Base-by-base conservation (phyloP, 176 grass and related monocot species). In the Coix lacrymajobi region DNA sequence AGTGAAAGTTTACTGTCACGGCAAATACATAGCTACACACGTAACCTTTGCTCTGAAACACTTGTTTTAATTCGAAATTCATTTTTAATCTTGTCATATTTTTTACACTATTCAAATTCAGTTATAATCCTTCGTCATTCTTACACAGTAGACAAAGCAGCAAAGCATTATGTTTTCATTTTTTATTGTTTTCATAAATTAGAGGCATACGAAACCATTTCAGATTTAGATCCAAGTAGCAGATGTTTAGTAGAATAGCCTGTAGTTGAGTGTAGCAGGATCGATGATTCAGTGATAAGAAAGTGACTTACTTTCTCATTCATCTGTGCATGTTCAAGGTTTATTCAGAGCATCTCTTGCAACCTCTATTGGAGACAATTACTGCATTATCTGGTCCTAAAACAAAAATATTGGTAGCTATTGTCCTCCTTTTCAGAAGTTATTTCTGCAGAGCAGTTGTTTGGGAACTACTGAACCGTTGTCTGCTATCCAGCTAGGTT, bases 381-480 rank as follows among this genome's bases (percentile, higher is more conserved):
- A 90, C 91, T 88, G 95, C 90, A 71, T 84, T 98, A 85, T 98
- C 92, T 81, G 88, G 95, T 56, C 95, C 95, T 10, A 94, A 86
- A 79, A 95, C 95, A n/a, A 88, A 81, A 78, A 81, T 91, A 56
- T 29, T 98, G 84, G 96, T 95, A 83, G 13, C 40, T 71, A 5
- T 2, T 63, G 54, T 34, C 54, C 56, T 52, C 61, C 37, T 56
- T 13, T 75, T 4, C 39, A 62, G 54, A 60, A 44, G 19, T 57
- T 51, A 0, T 58, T 39, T 83, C 46, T 38, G 17, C 68, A 43
- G 44, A 62, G 39, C 28, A 65, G 0, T 28, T 76, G 1, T 17
- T 63, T 79, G 49, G 40, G 34, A 22, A 56, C 1, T 54, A 36
- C 38, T 24, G 10, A 79, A 43, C n/a, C n/a, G 52, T 54, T 83